Base-by-base conservation (phyloP, 176 grass and related monocot genomes). In the Oropetium thomaeum region DNA sequence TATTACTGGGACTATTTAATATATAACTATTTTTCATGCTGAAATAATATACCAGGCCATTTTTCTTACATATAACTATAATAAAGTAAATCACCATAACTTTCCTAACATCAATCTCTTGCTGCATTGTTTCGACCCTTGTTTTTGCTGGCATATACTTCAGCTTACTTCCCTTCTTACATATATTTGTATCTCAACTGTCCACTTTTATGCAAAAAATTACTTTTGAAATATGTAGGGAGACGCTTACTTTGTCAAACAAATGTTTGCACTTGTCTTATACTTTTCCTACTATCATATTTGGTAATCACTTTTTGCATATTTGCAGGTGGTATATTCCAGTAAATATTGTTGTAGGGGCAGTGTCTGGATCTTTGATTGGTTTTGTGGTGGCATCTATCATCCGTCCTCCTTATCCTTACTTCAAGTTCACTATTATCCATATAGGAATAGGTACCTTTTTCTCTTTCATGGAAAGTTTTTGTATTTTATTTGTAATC, bases 371-470 rank as follows among this genome's bases (percentile, higher is more conserved):
- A 27, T 99, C 96, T 38, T 86, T 99, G 77, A 90, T 99, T 55
- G 96, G 96, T 13, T 88, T 90, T 85, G 78, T 99, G 62, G 96
- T 99, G 53, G 96, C 96, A 15, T 88, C 65, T 62, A 85, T 99
- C 87, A 87, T 99, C 77, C 82, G 77, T 62, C 96, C 96, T 41
- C 96, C 96, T 61, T 78, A 96, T 80, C 96, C 96, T 4, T 99
- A 99, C 81, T 99, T 99, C 82, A 99, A 99, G 67, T 99, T 99
- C 77, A 99, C 96, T 37, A 16, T 99, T 62, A 92, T 99, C 69
- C 96, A 99, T 79, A 92, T 99, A 62, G 96, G 89, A 70, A 99
- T 95, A 84, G 96, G 96, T 99, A 76, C 59, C 30, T 0, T 30
- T 77, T 49, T 79, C 59, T 75, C 84, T 65, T 22, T 34, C 20